These are phyloP conservation scores for Discostella stelligera DNA, from an alignment of 352 stramenopile species.

Conservation along the genomic window DNA sequence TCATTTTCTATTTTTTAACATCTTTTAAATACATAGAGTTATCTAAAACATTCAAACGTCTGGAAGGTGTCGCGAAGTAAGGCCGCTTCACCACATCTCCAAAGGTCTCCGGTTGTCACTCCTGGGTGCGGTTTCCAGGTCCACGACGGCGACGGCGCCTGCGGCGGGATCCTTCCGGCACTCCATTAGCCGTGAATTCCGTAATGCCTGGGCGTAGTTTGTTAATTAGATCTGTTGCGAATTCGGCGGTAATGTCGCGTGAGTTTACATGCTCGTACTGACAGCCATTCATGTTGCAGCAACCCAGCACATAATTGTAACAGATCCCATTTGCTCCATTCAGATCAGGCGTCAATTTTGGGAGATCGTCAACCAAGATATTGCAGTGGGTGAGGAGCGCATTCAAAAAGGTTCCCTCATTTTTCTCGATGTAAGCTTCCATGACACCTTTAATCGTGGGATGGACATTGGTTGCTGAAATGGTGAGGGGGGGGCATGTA, in stretches of 20 bases:
- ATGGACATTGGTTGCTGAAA: not conserved
- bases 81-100: no score
- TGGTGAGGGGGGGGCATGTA: no score
- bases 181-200: not conserved
- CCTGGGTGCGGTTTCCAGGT: no score
- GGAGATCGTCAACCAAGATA: not conserved
- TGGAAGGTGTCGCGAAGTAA: no score
- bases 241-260: not conserved
- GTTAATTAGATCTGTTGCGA: not conserved
- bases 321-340: not conserved
- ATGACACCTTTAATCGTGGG: not conserved
- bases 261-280: not conserved
- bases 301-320: not conserved
- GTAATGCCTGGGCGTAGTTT: not conserved
- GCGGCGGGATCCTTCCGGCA: no score
- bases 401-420: not conserved
- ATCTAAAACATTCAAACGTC: no score
- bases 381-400: no score
- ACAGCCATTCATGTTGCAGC: not conserved
- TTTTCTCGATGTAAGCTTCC: not conserved
- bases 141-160: no score
- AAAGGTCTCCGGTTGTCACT: no score
- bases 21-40: no score
- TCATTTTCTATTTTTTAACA: no score
- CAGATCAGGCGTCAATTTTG: not conserved